These are phyloP conservation scores for Stentor roeselii DNA, from an alignment of 73 alveolate genomes.

Conservation along the genomic window DNA sequence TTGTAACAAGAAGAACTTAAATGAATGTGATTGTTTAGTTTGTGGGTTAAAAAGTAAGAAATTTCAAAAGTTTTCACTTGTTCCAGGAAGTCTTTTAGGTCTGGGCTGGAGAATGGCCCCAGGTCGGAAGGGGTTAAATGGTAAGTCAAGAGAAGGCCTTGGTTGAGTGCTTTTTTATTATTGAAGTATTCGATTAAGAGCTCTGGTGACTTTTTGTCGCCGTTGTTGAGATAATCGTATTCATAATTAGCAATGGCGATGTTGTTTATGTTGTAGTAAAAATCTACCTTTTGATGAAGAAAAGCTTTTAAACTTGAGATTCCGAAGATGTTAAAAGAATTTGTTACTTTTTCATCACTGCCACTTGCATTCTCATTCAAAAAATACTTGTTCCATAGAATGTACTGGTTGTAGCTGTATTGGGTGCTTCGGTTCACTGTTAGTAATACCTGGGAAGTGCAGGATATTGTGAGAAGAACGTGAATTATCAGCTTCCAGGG, in stretches of 20 bases:
- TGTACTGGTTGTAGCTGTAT: not conserved
- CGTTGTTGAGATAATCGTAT: not conserved
- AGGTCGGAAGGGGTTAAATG: not conserved
- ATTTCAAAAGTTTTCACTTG: slow-evolving; percentile 5
- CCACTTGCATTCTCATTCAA: not conserved
- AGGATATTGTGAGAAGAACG: not conserved
- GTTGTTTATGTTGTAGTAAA: not conserved
- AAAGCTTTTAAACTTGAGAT: not conserved
- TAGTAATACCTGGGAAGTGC: not conserved
- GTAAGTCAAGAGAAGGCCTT: not conserved
- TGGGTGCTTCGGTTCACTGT: not conserved
- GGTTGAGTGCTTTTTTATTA: not conserved
- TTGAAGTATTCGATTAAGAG: not conserved
- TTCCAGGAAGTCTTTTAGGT: not conserved
- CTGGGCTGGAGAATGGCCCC: slow-evolving; percentile 6
- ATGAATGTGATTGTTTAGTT: not conserved
- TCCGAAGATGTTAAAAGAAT: slow-evolving; percentile 1
- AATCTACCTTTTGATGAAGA: not conserved
- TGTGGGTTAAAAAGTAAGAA: not conserved
- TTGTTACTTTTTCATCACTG: not conserved
- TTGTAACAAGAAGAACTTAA: not conserved
- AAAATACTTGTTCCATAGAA: slow-evolving; percentile 1
- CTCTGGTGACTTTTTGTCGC: slow-evolving; percentile 14
- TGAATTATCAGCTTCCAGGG: slow-evolving; percentile 17
- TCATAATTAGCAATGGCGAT: slow-evolving; percentile 9